Base-by-base conservation (phyloP, 306 rosid species). In the Cicer judaicum region DNA sequence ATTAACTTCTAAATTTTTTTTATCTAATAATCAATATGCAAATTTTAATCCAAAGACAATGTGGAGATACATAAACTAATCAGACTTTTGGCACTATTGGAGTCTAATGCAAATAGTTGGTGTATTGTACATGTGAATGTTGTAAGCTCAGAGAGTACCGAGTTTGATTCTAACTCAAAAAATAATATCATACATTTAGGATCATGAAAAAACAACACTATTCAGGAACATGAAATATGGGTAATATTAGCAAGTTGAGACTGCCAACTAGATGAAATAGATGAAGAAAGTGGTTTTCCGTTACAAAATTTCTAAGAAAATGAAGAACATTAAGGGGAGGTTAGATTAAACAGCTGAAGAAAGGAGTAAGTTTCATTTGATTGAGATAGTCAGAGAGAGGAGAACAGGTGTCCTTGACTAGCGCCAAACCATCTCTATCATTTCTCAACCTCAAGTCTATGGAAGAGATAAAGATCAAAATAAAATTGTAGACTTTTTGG, bases 201-300 rank as follows among this genome's bases (percentile, higher is more conserved):
- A 6, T 50, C 61, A 14, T 79, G 34, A 72, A 59, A 67, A 59
- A 9, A 43, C 63, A 19, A 57, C 59, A 49, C 19, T 49, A 67
- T 46, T 62, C 44, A 60, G 24, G 43, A 70, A 13, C 46, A n/a
- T 44, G 41, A 68, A 29, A 69, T 12, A 59, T 48, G 65, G 52
- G 11, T 2, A 70, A 34, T 67, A 70, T 62, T 52, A 14, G 82
- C 78, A 64, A 64, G 74, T 72, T 64, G 68, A 68, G 43, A 64
- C 36, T 79, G 73, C 82, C 52, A 64, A 76, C 63, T 63, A 73
- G 29, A 11, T 7, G 46, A 73, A 63, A 53, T 39, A 16, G 18
- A 16, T 16, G 18, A 16, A 16, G 18, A 16, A 16, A 16, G 18
- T 5, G 7, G 46, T 13, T 68, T 68, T 64, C 4, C 55, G 81